These are phyloP conservation scores for Scalesia atractyloides DNA, from an alignment of 129 eudicot genomes.

Conservation along the genomic window DNA sequence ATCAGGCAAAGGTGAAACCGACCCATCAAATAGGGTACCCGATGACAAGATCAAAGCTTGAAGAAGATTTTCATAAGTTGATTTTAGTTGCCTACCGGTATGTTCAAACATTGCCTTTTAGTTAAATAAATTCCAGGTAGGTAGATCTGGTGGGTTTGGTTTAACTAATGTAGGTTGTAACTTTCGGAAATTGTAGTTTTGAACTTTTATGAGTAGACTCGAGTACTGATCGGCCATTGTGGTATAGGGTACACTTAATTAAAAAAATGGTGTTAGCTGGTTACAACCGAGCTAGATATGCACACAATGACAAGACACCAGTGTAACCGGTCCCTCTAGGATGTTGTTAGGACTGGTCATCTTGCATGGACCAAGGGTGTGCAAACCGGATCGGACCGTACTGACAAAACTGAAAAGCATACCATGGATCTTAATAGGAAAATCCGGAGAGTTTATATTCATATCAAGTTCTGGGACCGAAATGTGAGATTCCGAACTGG, in stretches of 20 bases:
- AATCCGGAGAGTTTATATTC: background rate
- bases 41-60: conserved; percentile 13
- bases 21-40: conserved; percentile 25
- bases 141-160: conserved; percentile 34
- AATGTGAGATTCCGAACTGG: background rate
- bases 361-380: background rate
- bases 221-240: conserved; percentile 14
- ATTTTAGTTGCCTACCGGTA: conserved; percentile 6
- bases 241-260: conserved; percentile 27
- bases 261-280: background rate
- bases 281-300: background rate
- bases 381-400: background rate
- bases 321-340: background rate
- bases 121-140: conserved; percentile 29
- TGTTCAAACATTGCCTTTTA: conserved; percentile 16
- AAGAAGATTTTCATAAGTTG: conserved; percentile 13
- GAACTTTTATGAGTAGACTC: conserved; percentile 24
- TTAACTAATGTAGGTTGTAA: conserved; percentile 21
- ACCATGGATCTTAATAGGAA: background rate
- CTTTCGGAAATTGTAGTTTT: conserved; percentile 15
- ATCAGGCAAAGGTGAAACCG: conserved; percentile 26
- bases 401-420: background rate
- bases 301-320: background rate
- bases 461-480: background rate
- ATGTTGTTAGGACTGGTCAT: background rate